Percentiles rank a stretch among this genome's conserved stretches.
phyloP scores from a whole-genome alignment of 257 asterid species.

The Petunia axillaris region DNA sequence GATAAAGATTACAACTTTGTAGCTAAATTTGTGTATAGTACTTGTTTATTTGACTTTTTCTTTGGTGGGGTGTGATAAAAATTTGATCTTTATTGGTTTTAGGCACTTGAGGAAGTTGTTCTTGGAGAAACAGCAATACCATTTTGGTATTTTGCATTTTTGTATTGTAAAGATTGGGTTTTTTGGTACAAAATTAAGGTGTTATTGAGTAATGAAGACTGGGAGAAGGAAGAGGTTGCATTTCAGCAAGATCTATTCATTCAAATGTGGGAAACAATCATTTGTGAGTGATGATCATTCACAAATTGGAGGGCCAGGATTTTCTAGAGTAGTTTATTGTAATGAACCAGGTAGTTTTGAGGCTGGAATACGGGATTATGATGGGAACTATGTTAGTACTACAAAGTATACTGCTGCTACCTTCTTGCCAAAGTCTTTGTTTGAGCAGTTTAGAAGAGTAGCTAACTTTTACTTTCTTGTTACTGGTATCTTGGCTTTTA shows the following conservation, averaged over 20 bases:
- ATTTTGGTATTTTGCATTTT: neutral
- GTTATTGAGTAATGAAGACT: slow-evolving; percentile 33
- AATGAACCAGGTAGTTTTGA: slow-evolving; percentile 66
- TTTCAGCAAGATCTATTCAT: slow-evolving; percentile 80
- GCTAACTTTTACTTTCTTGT: slow-evolving; percentile 91
- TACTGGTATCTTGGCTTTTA: slow-evolving; percentile 70
- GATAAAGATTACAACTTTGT: neutral
- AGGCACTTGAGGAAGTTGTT: neutral
- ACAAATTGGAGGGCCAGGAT: slow-evolving; percentile 87
- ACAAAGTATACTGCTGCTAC: slow-evolving; percentile 82
- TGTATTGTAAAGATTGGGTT: neutral
- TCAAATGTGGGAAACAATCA: slow-evolving; percentile 58
- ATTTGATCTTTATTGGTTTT: neutral
- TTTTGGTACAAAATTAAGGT: neutral
- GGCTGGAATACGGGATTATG: slow-evolving; percentile 46
- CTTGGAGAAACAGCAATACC: slow-evolving; percentile 23
- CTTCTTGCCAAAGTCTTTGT: slow-evolving; percentile 83
- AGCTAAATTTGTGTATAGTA: slow-evolving; percentile 5
- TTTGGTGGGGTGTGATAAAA: neutral
- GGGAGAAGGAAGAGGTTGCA: slow-evolving; percentile 62
- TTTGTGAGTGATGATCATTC: slow-evolving; percentile 57
- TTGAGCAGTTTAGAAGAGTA: slow-evolving; percentile 95
- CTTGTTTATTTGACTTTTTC: neutral
- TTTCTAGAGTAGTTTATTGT: slow-evolving; percentile 80
- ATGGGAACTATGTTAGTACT: slow-evolving; percentile 68